Percentiles rank a stretch among this genome's conserved stretches.
Evolutionary conservation across 108 stramenopile genomes (phyloP).

Genomic region (Skeletonema menzelii): DNA sequence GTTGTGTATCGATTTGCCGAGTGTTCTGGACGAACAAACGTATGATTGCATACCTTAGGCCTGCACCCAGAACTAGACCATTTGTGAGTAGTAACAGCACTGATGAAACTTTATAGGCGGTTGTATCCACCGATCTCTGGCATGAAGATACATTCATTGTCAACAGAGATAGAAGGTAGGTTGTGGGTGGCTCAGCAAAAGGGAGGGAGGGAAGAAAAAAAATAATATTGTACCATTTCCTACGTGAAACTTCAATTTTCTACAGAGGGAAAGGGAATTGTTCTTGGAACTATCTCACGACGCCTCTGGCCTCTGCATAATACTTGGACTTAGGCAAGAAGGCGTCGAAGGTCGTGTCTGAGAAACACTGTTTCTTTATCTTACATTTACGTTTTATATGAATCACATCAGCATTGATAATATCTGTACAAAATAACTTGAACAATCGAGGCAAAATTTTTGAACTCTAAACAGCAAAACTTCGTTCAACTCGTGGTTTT

Average conservation of each 20-base stretch:
- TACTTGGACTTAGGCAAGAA: too few relatives aligned
- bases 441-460: not conserved
- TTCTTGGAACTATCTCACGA: too few relatives aligned
- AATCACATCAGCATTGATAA: not conserved
- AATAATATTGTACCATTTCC: too few relatives aligned
- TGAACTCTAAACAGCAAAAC: too few relatives aligned
- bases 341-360: too few relatives aligned
- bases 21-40: not conserved
- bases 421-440: not conserved
- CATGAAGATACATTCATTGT: not conserved
- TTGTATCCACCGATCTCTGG: not conserved
- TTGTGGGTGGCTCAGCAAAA: not conserved
- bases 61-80: not conserved
- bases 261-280: too few relatives aligned
- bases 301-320: too few relatives aligned
- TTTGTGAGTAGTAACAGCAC: not conserved
- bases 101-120: not conserved
- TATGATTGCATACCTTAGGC: not conserved
- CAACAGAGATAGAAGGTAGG: not conserved
- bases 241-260: too few relatives aligned
- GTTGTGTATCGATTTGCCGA: not conserved
- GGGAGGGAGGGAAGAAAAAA: not conserved
- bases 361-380: not conserved
- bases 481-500: not conserved
- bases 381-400: not conserved